Percentiles rank a stretch among this genome's conserved stretches.
These are phyloP conservation scores for Dissophora ornata DNA, from an alignment of 192 early-diverging fungal genomes.

Conservation along the genomic window DNA sequence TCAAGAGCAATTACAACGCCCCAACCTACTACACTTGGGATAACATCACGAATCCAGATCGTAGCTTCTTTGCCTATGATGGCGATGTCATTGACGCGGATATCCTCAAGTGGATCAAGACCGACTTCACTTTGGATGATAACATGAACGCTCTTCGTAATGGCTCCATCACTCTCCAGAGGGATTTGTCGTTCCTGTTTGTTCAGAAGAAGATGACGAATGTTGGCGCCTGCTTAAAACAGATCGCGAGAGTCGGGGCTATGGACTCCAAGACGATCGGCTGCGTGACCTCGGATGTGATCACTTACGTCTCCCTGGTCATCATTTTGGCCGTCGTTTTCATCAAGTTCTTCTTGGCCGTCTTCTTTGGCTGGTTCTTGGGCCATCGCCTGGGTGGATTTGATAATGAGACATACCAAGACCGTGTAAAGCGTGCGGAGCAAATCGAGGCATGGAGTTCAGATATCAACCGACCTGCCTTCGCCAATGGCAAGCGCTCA, in stretches of 20 bases:
- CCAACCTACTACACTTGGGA: constrained; percentile 70
- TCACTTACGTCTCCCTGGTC: constrained; percentile 79
- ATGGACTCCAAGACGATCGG: constrained; percentile 82
- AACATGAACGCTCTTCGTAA: constrained; percentile 54
- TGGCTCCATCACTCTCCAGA: constrained; percentile 49
- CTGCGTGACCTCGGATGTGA: constrained; percentile 82
- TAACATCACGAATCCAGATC: constrained; percentile 58
- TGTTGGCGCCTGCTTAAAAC: constrained; percentile 76
- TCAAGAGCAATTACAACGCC: constrained; percentile 62
- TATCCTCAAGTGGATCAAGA: constrained; percentile 45
- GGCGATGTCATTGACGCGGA: constrained; percentile 51
- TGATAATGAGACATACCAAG: constrained; percentile 70
- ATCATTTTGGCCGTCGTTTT: constrained; percentile 73
- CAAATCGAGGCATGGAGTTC: constrained; percentile 84
- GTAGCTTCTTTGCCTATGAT: constrained; percentile 55
- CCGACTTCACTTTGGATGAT: constrained; percentile 23
- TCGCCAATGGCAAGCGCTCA: constrained; percentile 26
- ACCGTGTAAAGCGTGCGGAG: constrained; percentile 72
- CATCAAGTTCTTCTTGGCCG: constrained; percentile 79
- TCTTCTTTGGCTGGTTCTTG: constrained; percentile 86
- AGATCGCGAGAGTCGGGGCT: constrained; percentile 78
- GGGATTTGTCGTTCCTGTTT: constrained; percentile 47
- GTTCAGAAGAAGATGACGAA: constrained; percentile 51
- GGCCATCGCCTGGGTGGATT: constrained; percentile 82
- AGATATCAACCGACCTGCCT: constrained; percentile 68